Percentiles rank a stretch among this genome's conserved stretches.
These are phyloP conservation scores for Aspergillus haitiensis DNA, from an alignment of 495 filamentous ascomycete species.

Conservation along the genomic window DNA sequence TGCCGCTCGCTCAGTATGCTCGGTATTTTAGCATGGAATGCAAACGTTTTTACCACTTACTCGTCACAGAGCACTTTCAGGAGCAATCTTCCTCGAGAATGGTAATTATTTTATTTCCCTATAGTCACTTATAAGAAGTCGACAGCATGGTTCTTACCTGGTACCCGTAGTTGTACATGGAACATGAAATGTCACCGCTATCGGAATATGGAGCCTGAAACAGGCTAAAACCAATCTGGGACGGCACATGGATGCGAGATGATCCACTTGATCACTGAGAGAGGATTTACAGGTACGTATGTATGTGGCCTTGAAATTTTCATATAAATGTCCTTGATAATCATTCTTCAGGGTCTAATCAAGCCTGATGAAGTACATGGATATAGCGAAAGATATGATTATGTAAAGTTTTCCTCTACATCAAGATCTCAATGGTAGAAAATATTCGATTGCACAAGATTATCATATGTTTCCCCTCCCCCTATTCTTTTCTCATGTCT, in stretches of 20 bases:
- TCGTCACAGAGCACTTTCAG: background rate
- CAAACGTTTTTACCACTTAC: background rate
- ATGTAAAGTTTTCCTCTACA: too few species aligned
- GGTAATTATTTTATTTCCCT: background rate
- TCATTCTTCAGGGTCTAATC: background rate
- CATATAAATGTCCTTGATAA: background rate
- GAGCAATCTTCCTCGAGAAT: background rate
- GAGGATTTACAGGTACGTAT: constrained; percentile 7
- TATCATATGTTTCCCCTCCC: background rate
- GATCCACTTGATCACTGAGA: constrained; percentile 16
- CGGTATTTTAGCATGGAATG: background rate
- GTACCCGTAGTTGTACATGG: background rate
- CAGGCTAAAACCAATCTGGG: constrained; percentile 22
- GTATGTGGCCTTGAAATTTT: constrained; percentile 6
- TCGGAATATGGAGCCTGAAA: constrained; percentile 25
- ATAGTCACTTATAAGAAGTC: background rate
- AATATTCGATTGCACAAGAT: too few species aligned
- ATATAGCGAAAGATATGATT: background rate
- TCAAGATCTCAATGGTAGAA: too few species aligned
- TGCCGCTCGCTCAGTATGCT: background rate
- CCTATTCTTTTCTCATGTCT: constrained; percentile 9
- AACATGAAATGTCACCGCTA: background rate
- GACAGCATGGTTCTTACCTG: background rate
- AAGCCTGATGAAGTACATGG: background rate
- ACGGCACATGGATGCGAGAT: constrained; percentile 26